Base-by-base conservation (phyloP, 768 basidiomycete genomes). In the Lentinula detonsa region DNA sequence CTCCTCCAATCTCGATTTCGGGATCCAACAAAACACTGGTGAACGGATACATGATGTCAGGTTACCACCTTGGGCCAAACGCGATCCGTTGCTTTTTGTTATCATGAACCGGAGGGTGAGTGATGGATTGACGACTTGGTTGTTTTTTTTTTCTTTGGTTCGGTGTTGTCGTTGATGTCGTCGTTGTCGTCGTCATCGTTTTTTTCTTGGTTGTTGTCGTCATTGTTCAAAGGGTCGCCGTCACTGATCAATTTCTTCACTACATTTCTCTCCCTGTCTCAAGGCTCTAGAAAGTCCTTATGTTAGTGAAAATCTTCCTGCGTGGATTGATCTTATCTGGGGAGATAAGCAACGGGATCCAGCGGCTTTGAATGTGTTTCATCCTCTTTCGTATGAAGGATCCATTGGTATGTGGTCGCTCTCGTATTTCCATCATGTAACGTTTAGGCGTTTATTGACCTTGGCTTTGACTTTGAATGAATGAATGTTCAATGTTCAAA, bases 291-390 rank as follows among this genome's bases (percentile, higher is more conserved):
- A 98, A 74, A 95, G 93, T 65, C 82, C 88, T 49, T 83, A 87
- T 65, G 95, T 94, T 57, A 93, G 92, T 74, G 85, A 90, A 64
- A 80, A 90, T 65, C 78, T 98, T 10, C 86, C 90, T 0, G 81
- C 83, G 9, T 97, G 95, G 95, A 95, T 98, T 65, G 95, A 98
- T 68, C 80, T 97, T 34, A 91, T 95, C 56, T 98, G 95, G 92
- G 91, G 91, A 39, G 84, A 74, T 71, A 91, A 91, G 63, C 92
- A 96, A 77, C 85, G 85, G 3, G 93, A 95, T 67, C 76, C 83
- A 0, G 82, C 81, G 6, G 83, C 89, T 0, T 73, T 88, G 61
- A 98, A 97, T 66, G 90, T 88, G 6, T 97, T 93, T 76, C 95
- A 97, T 71, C 95, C 95, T 0, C 74, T 97, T 39, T 95, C 93